Base-by-base conservation (phyloP, 78 protist genomes). In the Dictyostelium firmibasis region DNA sequence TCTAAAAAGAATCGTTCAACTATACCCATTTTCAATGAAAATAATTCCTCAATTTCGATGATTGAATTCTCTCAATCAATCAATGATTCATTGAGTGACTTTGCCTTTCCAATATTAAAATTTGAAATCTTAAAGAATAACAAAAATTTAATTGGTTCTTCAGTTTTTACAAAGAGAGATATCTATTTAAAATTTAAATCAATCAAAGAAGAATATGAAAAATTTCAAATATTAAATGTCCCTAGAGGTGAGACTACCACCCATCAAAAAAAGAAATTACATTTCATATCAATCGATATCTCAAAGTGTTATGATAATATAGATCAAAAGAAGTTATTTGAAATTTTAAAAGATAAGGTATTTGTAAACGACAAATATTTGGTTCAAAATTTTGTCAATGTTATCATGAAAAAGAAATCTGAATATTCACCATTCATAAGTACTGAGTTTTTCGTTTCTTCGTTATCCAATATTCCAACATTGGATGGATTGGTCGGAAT, bases 281-380 rank as follows among this genome's bases (percentile, higher is more conserved):
- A 57, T 35, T 57, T 82, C 14, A 50, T 57, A 2, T 29, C 53
- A 27, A 25, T 47, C 4, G 86, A 82, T 57, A 57, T 82, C 1
- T 27, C 29, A 13, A 50, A 35, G 36, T 82, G 86, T 82, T 82
- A 82, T 82, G 86, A 82, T 60, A 82, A 23, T 57, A 57, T 82
- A 0, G 16, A 57, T 57, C 86, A 82, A 82, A 33, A 23, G 2
- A 82, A 82, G 23, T 9, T 82, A 31, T 33, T 57, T 25, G 11
- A 23, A 27, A 33, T 82, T 16, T 18, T 82, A 27, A 31, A 44
- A 0, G 33, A 79, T 27, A 18, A n/a, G 16, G 57, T 35, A 57
- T 57, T 82, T 29, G 0, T 20, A 33, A 18, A 11, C 23, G 50
- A 57, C 4, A 29, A 8, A 4, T 57, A 60, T 35, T 25, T 18